Evolutionary conservation across 805 yeast species (phyloP).

Genomic region (Suhomyces sp.): DNA sequence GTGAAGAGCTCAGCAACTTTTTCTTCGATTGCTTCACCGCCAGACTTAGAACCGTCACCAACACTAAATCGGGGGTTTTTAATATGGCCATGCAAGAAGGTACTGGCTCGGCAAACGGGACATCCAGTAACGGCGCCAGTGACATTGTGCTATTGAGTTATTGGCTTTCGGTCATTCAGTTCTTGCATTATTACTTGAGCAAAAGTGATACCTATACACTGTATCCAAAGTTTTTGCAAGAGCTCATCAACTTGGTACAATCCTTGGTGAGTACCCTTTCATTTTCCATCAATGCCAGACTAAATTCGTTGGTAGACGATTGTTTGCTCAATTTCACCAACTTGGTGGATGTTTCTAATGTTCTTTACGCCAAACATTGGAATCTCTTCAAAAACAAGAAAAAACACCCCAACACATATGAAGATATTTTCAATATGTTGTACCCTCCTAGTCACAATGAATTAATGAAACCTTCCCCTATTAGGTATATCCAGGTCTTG

Average conservation of each 20-base stretch:
- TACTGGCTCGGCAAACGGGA: conserved; percentile 3
- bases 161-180: conserved; percentile 82
- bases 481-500: conserved; percentile 76
- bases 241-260: conserved; percentile 51
- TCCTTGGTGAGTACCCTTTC: conserved; percentile 64
- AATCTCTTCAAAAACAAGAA: conserved; percentile 47
- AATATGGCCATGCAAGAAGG: conserved; percentile 33
- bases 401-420: conserved; percentile 51
- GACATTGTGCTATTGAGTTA: conserved; percentile 74
- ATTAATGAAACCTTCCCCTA: conserved; percentile 85
- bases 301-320: conserved; percentile 56
- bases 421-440: conserved; percentile 69
- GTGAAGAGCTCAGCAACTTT: conserved; percentile 53
- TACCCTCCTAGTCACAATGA: conserved; percentile 82
- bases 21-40: conserved; percentile 59
- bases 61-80: conserved; percentile 59
- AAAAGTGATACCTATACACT: conserved; percentile 57
- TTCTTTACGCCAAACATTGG: conserved; percentile 71
- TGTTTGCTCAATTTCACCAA: conserved; percentile 74
- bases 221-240: conserved; percentile 61
- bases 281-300: conserved; percentile 60
- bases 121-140: conserved; percentile 35
- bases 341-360: conserved; percentile 76
- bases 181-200: conserved; percentile 71
- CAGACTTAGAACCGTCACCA: conserved; percentile 56